Conservation (phyloP, 495 filamentous ascomycete genomes). For the Hyaloscypha bicolor region DNA sequence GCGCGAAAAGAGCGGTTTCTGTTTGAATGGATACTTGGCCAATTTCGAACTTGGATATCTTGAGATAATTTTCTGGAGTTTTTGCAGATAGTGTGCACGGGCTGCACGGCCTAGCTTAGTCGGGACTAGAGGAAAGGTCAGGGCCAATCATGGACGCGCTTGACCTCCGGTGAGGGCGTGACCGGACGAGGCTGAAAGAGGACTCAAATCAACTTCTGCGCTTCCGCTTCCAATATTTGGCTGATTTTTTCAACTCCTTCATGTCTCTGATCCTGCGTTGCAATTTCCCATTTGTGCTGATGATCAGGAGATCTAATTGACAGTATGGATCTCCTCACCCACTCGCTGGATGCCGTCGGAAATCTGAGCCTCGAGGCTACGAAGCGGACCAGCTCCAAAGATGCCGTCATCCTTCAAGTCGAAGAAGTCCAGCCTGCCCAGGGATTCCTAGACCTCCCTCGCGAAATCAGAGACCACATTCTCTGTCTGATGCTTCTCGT, state of each 20-base stretch:
- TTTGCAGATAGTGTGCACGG: not conserved
- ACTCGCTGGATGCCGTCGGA: not conserved
- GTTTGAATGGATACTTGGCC: not conserved
- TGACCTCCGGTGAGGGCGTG: not conserved
- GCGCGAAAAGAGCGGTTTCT: not conserved
- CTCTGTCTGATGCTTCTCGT: constrained; percentile 13
- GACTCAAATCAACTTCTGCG: not conserved
- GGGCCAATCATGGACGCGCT: not conserved
- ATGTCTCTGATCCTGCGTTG: not conserved
- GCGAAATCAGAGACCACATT: constrained; percentile 24
- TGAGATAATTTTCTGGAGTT: constrained; percentile 21
- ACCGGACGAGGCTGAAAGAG: not conserved
- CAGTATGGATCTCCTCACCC: constrained; percentile 1
- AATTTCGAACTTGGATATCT: not conserved
- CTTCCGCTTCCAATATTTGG: not conserved
- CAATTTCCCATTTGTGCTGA: not conserved
- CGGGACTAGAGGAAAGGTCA: not conserved
- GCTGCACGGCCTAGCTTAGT: not conserved
- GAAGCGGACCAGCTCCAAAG: not conserved
- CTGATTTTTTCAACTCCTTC: not conserved
- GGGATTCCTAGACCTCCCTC: constrained; percentile 15
- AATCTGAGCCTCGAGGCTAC: not conserved
- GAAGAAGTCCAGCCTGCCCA: constrained; percentile 1
- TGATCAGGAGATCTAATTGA: not conserved
- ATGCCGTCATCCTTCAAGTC: constrained; percentile 10